Evolutionary conservation across 2,329 filamentous ascomycete genomes (phyloP).

Genomic region (Fusarium nygamai): DNA sequence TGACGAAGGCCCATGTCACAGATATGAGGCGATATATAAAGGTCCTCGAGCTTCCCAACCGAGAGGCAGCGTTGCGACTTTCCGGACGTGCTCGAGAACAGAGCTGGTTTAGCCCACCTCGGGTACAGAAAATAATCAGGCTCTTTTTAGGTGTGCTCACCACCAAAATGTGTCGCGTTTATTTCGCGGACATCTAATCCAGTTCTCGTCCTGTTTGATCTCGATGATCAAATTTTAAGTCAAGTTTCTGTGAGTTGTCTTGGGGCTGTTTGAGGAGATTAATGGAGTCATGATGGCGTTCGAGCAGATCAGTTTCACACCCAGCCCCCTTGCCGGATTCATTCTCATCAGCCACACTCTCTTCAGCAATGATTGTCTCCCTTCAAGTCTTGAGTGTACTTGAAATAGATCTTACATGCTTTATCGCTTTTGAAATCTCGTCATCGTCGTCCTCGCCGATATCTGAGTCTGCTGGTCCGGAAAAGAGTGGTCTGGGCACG

Average conservation of each 20-base stretch:
- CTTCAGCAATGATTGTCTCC: neutral
- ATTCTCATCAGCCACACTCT: neutral
- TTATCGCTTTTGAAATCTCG: slow-evolving; percentile 43
- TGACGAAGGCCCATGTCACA: slow-evolving; percentile 32
- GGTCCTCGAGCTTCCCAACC: neutral
- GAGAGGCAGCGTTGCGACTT: neutral
- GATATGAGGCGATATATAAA: slow-evolving; percentile 21
- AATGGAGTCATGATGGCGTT: slow-evolving; percentile 18
- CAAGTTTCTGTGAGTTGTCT: neutral
- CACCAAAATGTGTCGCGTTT: neutral
- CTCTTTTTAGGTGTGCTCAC: neutral
- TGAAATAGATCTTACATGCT: slow-evolving; percentile 46
- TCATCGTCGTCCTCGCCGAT: slow-evolving; percentile 46
- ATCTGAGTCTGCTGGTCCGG: slow-evolving; percentile 29
- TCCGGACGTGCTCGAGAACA: neutral
- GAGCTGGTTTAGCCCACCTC: neutral
- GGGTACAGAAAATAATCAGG: neutral
- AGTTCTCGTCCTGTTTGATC: slow-evolving; percentile 7
- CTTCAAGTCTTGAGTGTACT: slow-evolving; percentile 43
- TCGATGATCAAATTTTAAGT: neutral
- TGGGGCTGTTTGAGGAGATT: slow-evolving; percentile 6
- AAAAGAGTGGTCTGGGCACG: slow-evolving; percentile 45
- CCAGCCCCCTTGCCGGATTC: neutral
- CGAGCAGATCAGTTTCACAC: slow-evolving; percentile 20
- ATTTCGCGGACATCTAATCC: neutral